phyloP scores from a whole-genome alignment of 805 yeast species.

The Wickerhamomyces rabaulensis region DNA sequence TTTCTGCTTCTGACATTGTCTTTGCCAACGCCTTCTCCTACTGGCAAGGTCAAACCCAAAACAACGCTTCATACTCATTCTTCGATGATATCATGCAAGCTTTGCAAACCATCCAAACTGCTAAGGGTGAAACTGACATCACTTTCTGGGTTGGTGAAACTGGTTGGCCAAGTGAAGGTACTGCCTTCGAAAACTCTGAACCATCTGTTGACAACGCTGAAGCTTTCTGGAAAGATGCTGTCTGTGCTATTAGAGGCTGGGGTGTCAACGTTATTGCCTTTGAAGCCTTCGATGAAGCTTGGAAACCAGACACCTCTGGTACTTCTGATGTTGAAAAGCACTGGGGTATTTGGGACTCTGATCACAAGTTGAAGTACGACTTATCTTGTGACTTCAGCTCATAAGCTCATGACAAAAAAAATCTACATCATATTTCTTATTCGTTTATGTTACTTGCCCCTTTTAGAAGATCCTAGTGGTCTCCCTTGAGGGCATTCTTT shows the following conservation, averaged over 20 bases:
- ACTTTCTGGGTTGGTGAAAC: constrained; percentile 96
- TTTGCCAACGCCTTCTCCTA: constrained; percentile 95
- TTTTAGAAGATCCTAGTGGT: too few species aligned
- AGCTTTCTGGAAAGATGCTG: constrained; percentile 78
- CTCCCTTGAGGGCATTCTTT: not conserved
- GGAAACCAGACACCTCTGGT: constrained; percentile 92
- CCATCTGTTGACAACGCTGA: constrained; percentile 75
- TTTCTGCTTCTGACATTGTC: constrained; percentile 77
- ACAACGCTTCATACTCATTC: constrained; percentile 85
- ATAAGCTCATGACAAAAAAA: constrained; percentile 1
- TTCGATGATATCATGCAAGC: constrained; percentile 98
- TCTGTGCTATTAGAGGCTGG: constrained; percentile 94
- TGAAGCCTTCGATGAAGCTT: constrained; percentile 93
- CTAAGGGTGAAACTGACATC: constrained; percentile 82
- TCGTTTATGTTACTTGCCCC: not conserved
- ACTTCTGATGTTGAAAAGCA: constrained; percentile 82
- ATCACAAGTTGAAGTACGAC: constrained; percentile 40
- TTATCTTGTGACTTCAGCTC: constrained; percentile 42
- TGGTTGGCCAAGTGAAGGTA: constrained; percentile 93
- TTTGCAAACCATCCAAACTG: constrained; percentile 76
- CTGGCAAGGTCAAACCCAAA: constrained; percentile 95
- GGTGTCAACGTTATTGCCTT: constrained; percentile 89
- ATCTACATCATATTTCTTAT: too few species aligned
- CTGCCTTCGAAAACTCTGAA: constrained; percentile 55
- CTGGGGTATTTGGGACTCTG: constrained; percentile 85